Evolutionary conservation across 495 filamentous ascomycete genomes (phyloP), one percentile per base, ranked within the genome.

Genomic region (Trichoderma virens): DNA sequence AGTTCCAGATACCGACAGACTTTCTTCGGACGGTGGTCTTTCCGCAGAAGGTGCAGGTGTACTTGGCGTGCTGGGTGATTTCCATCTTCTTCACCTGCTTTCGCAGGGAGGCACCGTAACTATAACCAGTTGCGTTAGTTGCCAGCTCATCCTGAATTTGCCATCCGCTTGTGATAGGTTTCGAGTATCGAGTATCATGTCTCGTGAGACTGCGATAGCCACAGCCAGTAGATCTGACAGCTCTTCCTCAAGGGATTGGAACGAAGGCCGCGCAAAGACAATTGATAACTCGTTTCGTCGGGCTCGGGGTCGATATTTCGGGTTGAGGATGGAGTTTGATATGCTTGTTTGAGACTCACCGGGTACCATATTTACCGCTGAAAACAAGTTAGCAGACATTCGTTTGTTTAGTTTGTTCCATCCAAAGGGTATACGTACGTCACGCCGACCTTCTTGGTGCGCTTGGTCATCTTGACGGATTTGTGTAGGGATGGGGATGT

Each of bases 71-170:
- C 79, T 98, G 93, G 64, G 89, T 87, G 74, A 96, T 88, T 89
- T 98, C 94, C 90, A 97, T 96, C 88, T 97, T 97, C 90, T 98
- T 98, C 76, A 98, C 91, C 79, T 97, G 94, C 85, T 98, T 98
- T 83, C 94, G 91, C 80, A 98, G 90, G 74, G 94, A 98, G 78
- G 94, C 94, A 89, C 94, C 94, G 81, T 98, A 98, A 88, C 94
- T 76, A 38, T 60, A 38, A 18, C 39, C 45, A 20, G 56, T 60
- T 34, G 34, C 30, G 23, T 35, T 61, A 39, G 59, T 61, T 39
- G 30, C 27, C 59, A 61, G 20, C 35, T 38, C 30, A 18, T 61
- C 59, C 31, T 39, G 28, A 20, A 5, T 30, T 20, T 38, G 5
- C 11, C 32, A 5, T 34, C 18, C 13, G 18, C 0, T 34, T 6